Evolutionary conservation across 2,329 filamentous ascomycete species (phyloP).

Genomic region (Penicillium sp.): DNA sequence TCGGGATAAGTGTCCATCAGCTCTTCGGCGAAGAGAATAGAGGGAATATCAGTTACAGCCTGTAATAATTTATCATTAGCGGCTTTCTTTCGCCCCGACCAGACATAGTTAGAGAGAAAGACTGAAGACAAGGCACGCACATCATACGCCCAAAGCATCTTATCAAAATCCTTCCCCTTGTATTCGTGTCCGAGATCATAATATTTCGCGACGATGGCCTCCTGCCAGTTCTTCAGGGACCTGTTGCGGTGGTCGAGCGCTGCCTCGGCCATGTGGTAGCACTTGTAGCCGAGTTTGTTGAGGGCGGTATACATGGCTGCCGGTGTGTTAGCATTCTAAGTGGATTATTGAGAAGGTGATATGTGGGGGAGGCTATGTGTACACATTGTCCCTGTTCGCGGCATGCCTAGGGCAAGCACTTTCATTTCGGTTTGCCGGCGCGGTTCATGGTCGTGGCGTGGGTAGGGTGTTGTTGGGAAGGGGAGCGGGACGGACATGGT

Average conservation of each 20-base stretch:
- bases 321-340: neutral
- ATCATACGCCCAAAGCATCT: constrained; percentile 17
- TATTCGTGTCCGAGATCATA: constrained; percentile 2
- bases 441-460: neutral
- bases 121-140: neutral
- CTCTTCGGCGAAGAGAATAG: constrained; percentile 23
- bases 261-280: constrained; percentile 9
- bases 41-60: constrained; percentile 23
- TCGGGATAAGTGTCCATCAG: constrained; percentile 27
- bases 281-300: constrained; percentile 3
- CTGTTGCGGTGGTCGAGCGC: neutral
- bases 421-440: constrained; percentile 2
- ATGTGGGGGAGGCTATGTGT: neutral
- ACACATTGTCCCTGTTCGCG: constrained; percentile 12
- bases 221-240: neutral
- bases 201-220: neutral
- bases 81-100: too few relatives aligned
- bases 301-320: constrained; percentile 7
- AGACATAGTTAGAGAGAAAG: neutral
- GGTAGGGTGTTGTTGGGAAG: neutral
- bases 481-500: neutral
- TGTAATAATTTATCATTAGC: neutral
- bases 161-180: neutral
- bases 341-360: neutral
- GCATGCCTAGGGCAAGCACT: constrained; percentile 10